Percentiles rank a stretch among this genome's conserved stretches.
Evolutionary conservation across 768 basidiomycete species (phyloP).

Genomic region (Auriscalpium orientale): DNA sequence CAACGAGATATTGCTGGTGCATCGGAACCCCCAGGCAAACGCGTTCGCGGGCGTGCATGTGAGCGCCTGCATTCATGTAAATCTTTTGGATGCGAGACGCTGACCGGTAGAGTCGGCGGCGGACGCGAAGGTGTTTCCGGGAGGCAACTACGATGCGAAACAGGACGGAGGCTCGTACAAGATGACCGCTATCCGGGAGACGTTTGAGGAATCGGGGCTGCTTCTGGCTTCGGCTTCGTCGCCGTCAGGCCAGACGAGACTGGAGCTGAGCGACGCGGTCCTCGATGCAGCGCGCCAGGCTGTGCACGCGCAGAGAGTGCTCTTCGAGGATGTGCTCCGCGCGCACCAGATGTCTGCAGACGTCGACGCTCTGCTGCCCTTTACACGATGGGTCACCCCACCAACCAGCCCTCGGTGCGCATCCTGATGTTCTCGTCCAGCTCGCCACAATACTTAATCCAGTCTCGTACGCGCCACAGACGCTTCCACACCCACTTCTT

Average conservation of each 20-base stretch:
- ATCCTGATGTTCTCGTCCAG: neutral
- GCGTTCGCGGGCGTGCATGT: constrained; percentile 66
- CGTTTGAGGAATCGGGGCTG: constrained; percentile 70
- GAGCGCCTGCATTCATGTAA: neutral
- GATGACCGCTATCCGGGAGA: constrained; percentile 67
- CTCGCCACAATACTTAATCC: constrained; percentile 1
- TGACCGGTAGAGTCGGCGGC: neutral
- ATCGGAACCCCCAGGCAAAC: constrained; percentile 55
- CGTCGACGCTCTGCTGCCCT: constrained; percentile 45
- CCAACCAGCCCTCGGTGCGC: constrained; percentile 41
- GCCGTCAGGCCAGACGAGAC: constrained; percentile 2
- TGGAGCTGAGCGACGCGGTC: constrained; percentile 26
- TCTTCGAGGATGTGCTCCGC: constrained; percentile 47
- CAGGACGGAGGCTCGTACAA: constrained; percentile 46
- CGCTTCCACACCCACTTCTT: constrained; percentile 70
- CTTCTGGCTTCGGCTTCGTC: constrained; percentile 40
- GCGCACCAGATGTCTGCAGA: constrained; percentile 38
- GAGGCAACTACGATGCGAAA: constrained; percentile 56
- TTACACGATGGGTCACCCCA: constrained; percentile 76
- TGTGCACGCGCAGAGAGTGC: constrained; percentile 44
- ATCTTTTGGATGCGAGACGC: constrained; percentile 17
- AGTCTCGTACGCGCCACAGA: constrained; percentile 25
- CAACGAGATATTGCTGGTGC: constrained; percentile 66
- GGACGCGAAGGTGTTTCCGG: constrained; percentile 59
- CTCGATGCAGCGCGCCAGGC: constrained; percentile 48